Percentiles rank a stretch among this genome's conserved stretches.
Evolutionary conservation across 495 filamentous ascomycete genomes (phyloP).

Genomic region (Tirmania nivea): DNA sequence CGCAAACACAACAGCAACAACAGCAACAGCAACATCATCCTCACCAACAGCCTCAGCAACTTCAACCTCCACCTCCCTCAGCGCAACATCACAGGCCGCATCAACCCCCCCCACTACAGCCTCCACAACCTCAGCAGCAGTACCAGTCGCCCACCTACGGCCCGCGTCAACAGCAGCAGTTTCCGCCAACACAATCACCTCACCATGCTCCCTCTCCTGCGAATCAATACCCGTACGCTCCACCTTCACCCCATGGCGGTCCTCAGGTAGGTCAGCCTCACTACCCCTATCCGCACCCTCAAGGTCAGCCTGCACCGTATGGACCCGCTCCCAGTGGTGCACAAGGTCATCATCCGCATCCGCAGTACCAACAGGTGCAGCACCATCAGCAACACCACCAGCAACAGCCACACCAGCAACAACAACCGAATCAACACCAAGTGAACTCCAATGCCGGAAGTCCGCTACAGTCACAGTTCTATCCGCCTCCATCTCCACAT

Average conservation of each 20-base stretch:
- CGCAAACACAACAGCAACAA: conserved; percentile 6
- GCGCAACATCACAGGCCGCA: conserved; percentile 11
- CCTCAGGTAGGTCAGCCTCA: conserved; percentile 1
- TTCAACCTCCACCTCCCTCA: conserved; percentile 2
- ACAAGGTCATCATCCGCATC: background rate
- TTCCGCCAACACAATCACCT: conserved; percentile 1
- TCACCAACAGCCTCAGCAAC: background rate
- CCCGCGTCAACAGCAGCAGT: conserved; percentile 8
- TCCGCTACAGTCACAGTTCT: conserved; percentile 10
- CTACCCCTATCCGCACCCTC: conserved; percentile 1
- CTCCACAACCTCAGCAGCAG: conserved; percentile 12
- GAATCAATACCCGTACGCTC: background rate
- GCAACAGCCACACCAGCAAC: conserved; percentile 11
- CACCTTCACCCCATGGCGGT: background rate
- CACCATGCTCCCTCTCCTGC: background rate
- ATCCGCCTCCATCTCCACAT: background rate
- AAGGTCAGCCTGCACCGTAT: background rate
- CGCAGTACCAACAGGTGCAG: conserved; percentile 5
- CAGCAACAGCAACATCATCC: conserved; percentile 1
- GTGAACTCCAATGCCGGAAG: conserved; percentile 6
- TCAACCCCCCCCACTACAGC: conserved; percentile 1
- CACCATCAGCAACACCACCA: conserved; percentile 9
- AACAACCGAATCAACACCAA: conserved; percentile 12
- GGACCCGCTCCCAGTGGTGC: background rate
- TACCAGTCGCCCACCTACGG: conserved; percentile 2